These are phyloP conservation scores for Stenogyne calaminthoides DNA, from an alignment of 305 asterid genomes.

Conservation along the genomic window DNA sequence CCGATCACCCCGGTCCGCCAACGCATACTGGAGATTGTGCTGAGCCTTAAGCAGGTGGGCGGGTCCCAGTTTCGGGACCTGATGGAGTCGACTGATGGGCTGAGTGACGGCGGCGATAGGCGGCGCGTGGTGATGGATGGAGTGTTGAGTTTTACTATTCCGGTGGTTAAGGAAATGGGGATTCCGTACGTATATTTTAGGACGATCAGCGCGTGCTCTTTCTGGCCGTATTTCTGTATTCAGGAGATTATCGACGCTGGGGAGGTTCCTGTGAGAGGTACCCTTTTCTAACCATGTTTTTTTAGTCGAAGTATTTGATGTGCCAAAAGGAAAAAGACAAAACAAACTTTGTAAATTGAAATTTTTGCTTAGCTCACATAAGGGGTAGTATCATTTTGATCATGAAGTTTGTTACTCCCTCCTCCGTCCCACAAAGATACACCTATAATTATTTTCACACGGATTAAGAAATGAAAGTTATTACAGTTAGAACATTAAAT, in stretches of 20 bases:
- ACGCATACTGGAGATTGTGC: slow-evolving; percentile 11
- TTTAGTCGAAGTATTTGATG: too few relatives aligned
- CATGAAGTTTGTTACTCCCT: too few relatives aligned
- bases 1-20: slow-evolving; percentile 35
- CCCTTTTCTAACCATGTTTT: neutral
- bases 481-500: too few relatives aligned
- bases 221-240: slow-evolving; percentile 53
- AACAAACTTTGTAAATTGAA: too few relatives aligned
- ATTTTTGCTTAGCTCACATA: too few relatives aligned
- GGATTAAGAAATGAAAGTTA: too few relatives aligned
- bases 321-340: too few relatives aligned
- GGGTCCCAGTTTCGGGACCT: slow-evolving; percentile 35
- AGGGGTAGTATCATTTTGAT: too few relatives aligned
- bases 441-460: too few relatives aligned
- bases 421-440: too few relatives aligned
- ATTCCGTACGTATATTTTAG: slow-evolving; percentile 39
- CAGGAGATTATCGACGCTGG: slow-evolving; percentile 37
- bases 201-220: slow-evolving; percentile 51
- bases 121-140: slow-evolving; percentile 42
- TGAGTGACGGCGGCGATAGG: slow-evolving; percentile 25
- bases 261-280: slow-evolving; percentile 31
- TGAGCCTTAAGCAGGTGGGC: slow-evolving; percentile 22
- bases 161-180: slow-evolving; percentile 33
- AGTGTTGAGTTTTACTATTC: slow-evolving; percentile 32
- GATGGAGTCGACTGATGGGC: slow-evolving; percentile 30